A percentile compares a stretch with the other conserved stretches of the same genome.
Evolutionary conservation across 169 alveolate genomes (phyloP).

Genomic region (Fabrea salina): DNA sequence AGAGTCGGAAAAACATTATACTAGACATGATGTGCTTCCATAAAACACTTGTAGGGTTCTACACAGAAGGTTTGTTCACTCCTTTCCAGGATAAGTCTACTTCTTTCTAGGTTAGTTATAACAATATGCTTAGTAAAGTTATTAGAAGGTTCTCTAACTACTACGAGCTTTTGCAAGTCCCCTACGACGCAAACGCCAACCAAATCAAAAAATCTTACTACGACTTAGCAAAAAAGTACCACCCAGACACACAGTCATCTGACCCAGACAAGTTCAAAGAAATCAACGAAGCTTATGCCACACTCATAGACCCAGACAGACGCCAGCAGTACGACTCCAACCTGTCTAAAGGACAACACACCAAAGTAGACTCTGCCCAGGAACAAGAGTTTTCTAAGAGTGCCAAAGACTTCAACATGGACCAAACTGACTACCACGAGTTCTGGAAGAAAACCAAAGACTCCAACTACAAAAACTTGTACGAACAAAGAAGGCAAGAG

Average conservation of each 20-base stretch:
- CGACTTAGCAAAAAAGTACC: slow-evolving; percentile 87
- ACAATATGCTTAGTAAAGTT: slow-evolving; percentile 26
- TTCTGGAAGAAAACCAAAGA: slow-evolving; percentile 11
- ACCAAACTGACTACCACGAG: neutral
- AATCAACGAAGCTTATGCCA: slow-evolving; percentile 86
- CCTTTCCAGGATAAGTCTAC: too few relatives aligned
- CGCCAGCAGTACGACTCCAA: slow-evolving; percentile 45
- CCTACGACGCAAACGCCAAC: slow-evolving; percentile 66
- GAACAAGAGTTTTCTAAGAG: neutral
- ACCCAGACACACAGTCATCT: slow-evolving; percentile 84
- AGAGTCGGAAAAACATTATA: too few relatives aligned
- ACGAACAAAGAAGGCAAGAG: neutral
- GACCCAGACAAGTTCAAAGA: slow-evolving; percentile 82
- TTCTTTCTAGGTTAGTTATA: too few relatives aligned
- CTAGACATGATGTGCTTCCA: too few relatives aligned
- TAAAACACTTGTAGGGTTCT: too few relatives aligned
- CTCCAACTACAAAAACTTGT: neutral
- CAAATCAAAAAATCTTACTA: slow-evolving; percentile 89
- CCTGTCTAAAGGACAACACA: neutral
- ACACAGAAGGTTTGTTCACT: too few relatives aligned
- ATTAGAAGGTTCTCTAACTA: neutral
- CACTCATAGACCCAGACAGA: slow-evolving; percentile 74
- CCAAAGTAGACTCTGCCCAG: neutral
- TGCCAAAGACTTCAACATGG: neutral
- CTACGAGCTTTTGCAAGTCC: slow-evolving; percentile 18